Conservation (phyloP, 768 basidiomycete species). For the Leccinum disarticulatum region DNA sequence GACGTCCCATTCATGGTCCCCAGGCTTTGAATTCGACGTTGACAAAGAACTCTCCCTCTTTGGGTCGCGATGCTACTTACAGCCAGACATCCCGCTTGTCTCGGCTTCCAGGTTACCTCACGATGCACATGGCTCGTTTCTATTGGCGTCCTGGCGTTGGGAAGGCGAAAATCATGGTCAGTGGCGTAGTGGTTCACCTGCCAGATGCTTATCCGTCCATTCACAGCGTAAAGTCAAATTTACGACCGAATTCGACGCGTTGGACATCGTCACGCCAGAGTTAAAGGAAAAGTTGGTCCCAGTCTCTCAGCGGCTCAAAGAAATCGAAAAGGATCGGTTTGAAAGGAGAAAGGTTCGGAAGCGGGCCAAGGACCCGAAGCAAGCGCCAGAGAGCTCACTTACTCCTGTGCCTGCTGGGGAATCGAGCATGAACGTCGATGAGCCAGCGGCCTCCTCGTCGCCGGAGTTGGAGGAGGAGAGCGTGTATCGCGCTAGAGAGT, state of each 20-base stretch:
- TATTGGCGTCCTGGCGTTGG: constrained; percentile 90
- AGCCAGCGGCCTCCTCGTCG: constrained; percentile 31
- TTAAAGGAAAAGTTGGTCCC: constrained; percentile 71
- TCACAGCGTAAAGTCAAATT: constrained; percentile 88
- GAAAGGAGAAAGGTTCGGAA: constrained; percentile 84
- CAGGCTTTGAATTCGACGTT: constrained; percentile 87
- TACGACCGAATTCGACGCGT: constrained; percentile 81
- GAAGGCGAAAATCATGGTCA: constrained; percentile 96
- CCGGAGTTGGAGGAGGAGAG: constrained; percentile 60
- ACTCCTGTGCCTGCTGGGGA: constrained; percentile 23
- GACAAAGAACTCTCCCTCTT: constrained; percentile 76
- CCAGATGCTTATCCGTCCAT: background rate
- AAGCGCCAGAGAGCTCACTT: constrained; percentile 9
- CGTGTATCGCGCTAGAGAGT: constrained; percentile 63
- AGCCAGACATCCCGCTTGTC: constrained; percentile 77
- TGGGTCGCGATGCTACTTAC: constrained; percentile 82
- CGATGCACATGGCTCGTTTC: constrained; percentile 95
- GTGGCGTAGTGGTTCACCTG: constrained; percentile 4
- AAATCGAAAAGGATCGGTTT: constrained; percentile 77
- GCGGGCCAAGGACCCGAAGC: constrained; percentile 52
- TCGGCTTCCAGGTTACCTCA: constrained; percentile 80
- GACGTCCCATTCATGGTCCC: constrained; percentile 1
- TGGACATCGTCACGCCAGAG: constrained; percentile 80
- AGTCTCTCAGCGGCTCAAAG: constrained; percentile 68
- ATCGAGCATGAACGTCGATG: constrained; percentile 47